A percentile compares a stretch with the other conserved stretches of the same genome.
phyloP scores from a whole-genome alignment of 257 asterid species.

The Solanum appendiculatum region DNA sequence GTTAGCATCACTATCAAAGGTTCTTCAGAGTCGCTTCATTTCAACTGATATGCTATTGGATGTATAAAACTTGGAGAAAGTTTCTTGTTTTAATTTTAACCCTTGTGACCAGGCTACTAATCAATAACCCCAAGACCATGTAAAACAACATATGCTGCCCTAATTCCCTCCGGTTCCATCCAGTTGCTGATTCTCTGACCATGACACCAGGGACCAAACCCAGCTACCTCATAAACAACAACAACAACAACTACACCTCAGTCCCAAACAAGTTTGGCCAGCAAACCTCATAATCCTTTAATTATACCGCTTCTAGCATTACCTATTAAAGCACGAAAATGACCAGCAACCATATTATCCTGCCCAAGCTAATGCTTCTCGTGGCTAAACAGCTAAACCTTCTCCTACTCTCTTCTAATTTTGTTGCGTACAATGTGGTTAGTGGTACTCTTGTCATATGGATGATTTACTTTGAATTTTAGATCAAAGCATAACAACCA shows the following conservation, averaged over 20 bases:
- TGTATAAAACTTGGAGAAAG: not conserved
- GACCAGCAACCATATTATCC: not conserved
- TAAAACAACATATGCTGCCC: not conserved
- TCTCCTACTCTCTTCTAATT: not conserved
- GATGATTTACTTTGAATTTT: not conserved
- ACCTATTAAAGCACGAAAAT: not conserved
- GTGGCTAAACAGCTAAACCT: not conserved
- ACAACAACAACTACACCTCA: not conserved
- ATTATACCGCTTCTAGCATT: not conserved
- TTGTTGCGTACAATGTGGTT: not conserved
- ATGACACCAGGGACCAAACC: not conserved
- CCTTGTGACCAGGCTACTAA: not conserved
- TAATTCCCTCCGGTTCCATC: not conserved
- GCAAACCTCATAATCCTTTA: not conserved
- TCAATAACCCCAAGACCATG: not conserved
- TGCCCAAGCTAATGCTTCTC: not conserved
- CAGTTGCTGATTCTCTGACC: not conserved
- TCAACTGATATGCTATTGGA: not conserved
- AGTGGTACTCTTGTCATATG: not conserved
- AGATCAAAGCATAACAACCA: not conserved
- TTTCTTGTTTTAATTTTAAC: not conserved
- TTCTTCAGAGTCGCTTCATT: not conserved
- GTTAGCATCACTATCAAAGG: not conserved
- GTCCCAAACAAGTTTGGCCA: not conserved
- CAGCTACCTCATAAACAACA: not conserved